These are phyloP conservation scores for Jackrogersella minutella DNA, from an alignment of 495 filamentous ascomycete species.

Conservation along the genomic window DNA sequence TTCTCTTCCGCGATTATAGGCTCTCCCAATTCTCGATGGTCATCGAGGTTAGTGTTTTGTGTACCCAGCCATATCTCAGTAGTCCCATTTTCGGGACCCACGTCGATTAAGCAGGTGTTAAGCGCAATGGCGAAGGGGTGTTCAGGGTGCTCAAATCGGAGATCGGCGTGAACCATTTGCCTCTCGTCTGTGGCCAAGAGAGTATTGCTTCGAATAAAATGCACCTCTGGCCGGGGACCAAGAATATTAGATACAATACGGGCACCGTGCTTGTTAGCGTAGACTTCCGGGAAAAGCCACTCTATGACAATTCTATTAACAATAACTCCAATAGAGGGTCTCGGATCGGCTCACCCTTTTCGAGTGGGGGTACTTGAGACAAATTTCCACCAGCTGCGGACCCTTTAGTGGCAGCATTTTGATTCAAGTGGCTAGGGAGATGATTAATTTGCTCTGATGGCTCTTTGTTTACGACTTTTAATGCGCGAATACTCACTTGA, in stretches of 20 bases:
- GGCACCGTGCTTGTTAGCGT: not conserved
- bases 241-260: slow-evolving; percentile 1
- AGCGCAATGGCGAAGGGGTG: not conserved
- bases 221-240: not conserved
- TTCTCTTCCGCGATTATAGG: not conserved
- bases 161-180: not conserved
- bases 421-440: not conserved
- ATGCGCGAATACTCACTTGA: not conserved
- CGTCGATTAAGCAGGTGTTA: not conserved
- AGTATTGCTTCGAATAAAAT: not conserved
- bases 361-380: not conserved
- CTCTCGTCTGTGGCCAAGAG: not conserved
- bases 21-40: not conserved
- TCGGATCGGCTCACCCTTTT: not conserved
- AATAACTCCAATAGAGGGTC: not conserved
- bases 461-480: not conserved
- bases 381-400: not conserved
- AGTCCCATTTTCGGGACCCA: not conserved
- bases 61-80: not conserved
- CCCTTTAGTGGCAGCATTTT: not conserved
- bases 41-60: not conserved
- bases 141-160: slow-evolving; percentile 1
- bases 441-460: not conserved
- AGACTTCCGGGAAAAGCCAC: not conserved
- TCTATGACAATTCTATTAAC: not conserved